Percentiles rank a stretch among this genome's conserved stretches.
These are phyloP conservation scores for Asterella californica DNA, from an alignment of 225 moss, liverwort and hornwort genomes.

Conservation along the genomic window DNA sequence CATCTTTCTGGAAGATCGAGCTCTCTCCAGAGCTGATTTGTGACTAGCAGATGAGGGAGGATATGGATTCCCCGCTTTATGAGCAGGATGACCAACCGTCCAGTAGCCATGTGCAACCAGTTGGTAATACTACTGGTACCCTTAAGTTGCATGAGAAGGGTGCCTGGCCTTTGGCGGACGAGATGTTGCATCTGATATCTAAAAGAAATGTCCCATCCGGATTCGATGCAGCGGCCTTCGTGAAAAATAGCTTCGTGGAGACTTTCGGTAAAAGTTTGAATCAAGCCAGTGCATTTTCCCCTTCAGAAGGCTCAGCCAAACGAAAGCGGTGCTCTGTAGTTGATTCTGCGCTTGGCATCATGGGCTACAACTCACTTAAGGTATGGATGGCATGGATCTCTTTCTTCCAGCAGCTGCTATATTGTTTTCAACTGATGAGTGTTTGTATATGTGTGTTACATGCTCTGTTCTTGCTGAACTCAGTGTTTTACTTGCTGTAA, in stretches of 20 bases:
- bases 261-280: constrained; percentile 11
- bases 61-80: not conserved
- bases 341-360: constrained; percentile 27
- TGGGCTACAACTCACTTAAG: constrained; percentile 24
- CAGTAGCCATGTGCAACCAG: not conserved
- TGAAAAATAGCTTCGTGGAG: constrained; percentile 18
- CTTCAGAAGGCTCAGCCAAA: not conserved
- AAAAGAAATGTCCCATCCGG: not conserved
- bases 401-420: no score
- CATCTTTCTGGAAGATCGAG: no score
- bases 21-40: no score
- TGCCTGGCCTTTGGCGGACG: constrained; percentile 30
- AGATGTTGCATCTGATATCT: constrained; percentile 23
- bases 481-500: no score
- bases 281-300: not conserved
- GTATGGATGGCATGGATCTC: no score
- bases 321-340: constrained; percentile 17
- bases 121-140: not conserved
- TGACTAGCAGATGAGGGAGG: no score
- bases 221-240: constrained; percentile 29
- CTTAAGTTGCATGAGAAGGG: not conserved
- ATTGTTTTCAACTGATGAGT: no score
- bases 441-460: no score
- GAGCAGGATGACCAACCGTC: not conserved
- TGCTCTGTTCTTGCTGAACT: no score